Base-by-base conservation (phyloP, 305 asterid genomes). In the Stenogyne calaminthoides region DNA sequence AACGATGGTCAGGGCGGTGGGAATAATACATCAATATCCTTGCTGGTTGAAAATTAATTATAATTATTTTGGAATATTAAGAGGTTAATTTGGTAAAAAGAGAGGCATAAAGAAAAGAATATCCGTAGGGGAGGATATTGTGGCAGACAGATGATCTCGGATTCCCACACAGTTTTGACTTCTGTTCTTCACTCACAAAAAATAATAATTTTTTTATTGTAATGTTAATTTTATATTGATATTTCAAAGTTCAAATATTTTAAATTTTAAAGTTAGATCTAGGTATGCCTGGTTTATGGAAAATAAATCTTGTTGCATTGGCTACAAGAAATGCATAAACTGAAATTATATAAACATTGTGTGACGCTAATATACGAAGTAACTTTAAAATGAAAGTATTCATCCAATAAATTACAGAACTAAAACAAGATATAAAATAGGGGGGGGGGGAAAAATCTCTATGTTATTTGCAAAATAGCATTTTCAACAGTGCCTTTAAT, bases 91-190 rank as follows among this genome's bases (percentile, higher is more conserved):
- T 73, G 67, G 84, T 75, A 71, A 67, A 55, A 25, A 0, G 1
- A 2, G 4, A 2, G n/a, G 59, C 3, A 34, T 11, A n/a, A 64
- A 6, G 72, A 52, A 37, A 32, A 51, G 20, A 62, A 73, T 67
- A 79, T 67, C 72, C 64, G 29, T 56, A 22, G 29, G n/a, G 61
- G 64, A 32, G 67, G 78, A 67, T 77, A 63, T 76, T 42, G 81
- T 78, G 85, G 89, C 80, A 80, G 86, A 84, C 86, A 80, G 61
- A 27, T 40, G 77, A 80, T 83, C 84, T 83, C 69, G 80, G 82
- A 83, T 64, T 77, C 82, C 76, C 72, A 66, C 60, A 63, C 37
- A 76, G 69, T 73, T 81, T 83, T 74, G 79, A 76, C 75, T n/a
- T 80, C 34, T 40, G 79, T 61, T 79, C 67, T 69, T 62, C 62